phyloP scores from a whole-genome alignment of 2,329 filamentous ascomycete genomes.

The Trichophyton rubrum region DNA sequence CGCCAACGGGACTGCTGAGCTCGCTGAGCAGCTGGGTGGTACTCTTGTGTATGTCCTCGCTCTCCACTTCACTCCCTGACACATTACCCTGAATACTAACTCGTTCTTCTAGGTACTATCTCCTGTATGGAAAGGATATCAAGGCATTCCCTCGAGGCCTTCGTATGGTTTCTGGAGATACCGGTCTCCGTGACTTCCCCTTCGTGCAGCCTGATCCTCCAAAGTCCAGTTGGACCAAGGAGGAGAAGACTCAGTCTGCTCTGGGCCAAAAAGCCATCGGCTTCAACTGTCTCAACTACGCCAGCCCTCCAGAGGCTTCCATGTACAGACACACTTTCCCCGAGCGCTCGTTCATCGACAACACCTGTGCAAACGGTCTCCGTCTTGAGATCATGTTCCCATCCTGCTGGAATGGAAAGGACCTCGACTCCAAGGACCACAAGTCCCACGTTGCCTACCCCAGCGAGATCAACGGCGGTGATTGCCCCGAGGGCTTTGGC shows the following conservation, averaged over 20 bases:
- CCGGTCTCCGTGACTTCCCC: conserved; percentile 54
- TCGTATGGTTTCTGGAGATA: conserved; percentile 69
- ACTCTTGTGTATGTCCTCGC: conserved; percentile 61
- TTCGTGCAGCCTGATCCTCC: conserved; percentile 54
- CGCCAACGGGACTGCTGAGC: conserved; percentile 50
- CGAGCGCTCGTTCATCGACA: conserved; percentile 65
- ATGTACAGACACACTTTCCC: conserved; percentile 73
- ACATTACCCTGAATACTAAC: conserved; percentile 5
- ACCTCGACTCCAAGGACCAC: conserved; percentile 43
- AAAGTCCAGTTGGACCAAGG: conserved; percentile 56
- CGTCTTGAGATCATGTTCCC: conserved; percentile 80
- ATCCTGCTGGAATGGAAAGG: conserved; percentile 72
- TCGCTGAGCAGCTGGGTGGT: conserved; percentile 64
- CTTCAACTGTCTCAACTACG: conserved; percentile 91
- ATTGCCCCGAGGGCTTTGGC: conserved; percentile 58
- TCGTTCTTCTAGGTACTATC: conserved; percentile 58
- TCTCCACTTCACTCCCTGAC: neutral
- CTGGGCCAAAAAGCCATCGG: conserved; percentile 72
- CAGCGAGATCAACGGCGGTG: conserved; percentile 59
- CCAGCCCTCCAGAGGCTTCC: conserved; percentile 51
- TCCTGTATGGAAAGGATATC: conserved; percentile 54
- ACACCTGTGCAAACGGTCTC: conserved; percentile 67
- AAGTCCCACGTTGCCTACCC: conserved; percentile 65
- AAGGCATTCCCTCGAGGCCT: conserved; percentile 65
- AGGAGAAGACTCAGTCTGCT: conserved; percentile 55